Evolutionary conservation across 495 filamentous ascomycete genomes (phyloP), one percentile per base, ranked within the genome.

Genomic region (Neurospora intermedia): DNA sequence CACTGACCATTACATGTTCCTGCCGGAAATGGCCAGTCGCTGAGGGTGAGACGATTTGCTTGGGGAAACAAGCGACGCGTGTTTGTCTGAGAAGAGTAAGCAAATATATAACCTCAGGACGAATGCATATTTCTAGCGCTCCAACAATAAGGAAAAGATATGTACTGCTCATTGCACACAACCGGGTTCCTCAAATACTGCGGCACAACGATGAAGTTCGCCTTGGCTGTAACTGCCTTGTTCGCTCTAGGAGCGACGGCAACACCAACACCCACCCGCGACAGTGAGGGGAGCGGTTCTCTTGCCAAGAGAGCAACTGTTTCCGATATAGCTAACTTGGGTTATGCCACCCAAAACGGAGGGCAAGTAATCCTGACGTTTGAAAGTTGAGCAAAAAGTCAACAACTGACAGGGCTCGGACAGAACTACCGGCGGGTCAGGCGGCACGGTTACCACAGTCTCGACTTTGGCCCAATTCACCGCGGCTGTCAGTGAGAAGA

Each of bases 401-500:
- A 62, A 35, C 27, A 31, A 35, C 27, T 62, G 27, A 62, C 27
- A 35, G 6, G 2, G 27, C 15, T 62, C 54, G 54, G 7, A 71
- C 73, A 78, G 80, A 16, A 90, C 88, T 20, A 90, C 83, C n/a
- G 89, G 89, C 43, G 89, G 89, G 71, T 78, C 82, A 41, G 87
- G 88, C 16, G 89, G 89, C 70, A 85, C 83, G 2, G 88, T 86
- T 7, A 88, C 85, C 13, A 89, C 87, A 10, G 89, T 90, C 69
- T 87, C 87, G 2, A 85, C 85, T 4, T 86, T 88, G 40, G 85
- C 86, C 31, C 80, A 82, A 39, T 86, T 90, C 76, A 83, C 83
- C 2, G 76, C 82, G 0, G 88, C 87, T 23, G 87, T 86, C 66
- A 75, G 74, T 1, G 82, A 83, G 71, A 80, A 80, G 72, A 77